phyloP scores from a whole-genome alignment of 345 rosid genomes.

The Eucalyptus victrix region DNA sequence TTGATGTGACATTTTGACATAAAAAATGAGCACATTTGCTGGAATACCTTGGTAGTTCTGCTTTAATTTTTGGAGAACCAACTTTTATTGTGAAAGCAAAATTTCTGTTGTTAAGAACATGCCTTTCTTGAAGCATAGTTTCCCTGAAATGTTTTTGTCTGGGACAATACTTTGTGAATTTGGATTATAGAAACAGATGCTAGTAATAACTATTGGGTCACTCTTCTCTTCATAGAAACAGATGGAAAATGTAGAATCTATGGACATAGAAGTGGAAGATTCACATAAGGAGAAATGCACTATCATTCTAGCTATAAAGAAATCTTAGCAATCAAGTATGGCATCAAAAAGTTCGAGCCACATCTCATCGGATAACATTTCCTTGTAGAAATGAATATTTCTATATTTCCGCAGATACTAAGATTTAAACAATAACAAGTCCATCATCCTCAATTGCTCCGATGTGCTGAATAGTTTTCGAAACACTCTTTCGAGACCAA shows the following conservation, averaged over 20 bases:
- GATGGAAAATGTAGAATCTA: not conserved
- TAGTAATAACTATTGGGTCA: not conserved
- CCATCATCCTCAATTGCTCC: not conserved
- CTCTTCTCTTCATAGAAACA: not conserved
- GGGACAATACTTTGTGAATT: not conserved
- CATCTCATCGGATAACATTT: not conserved
- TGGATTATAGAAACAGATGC: not conserved
- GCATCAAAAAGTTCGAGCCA: not conserved
- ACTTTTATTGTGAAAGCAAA: not conserved
- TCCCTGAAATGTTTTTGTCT: not conserved
- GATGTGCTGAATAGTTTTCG: not conserved
- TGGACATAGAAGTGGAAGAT: not conserved
- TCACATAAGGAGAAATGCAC: not conserved
- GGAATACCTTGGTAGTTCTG: not conserved
- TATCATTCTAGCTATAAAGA: not conserved
- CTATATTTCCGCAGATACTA: not conserved
- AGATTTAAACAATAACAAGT: not conserved
- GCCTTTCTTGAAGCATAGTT: not conserved
- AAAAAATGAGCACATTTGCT: not conserved
- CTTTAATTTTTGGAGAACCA: not conserved
- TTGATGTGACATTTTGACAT: not conserved
- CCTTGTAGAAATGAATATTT: not conserved
- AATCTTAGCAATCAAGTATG: not conserved
- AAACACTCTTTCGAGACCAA: not conserved
- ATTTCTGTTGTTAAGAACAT: not conserved